Evolutionary conservation across 129 eudicot species (phyloP), one percentile per base, ranked within the genome.

Genomic region (Tagetes erecta): DNA sequence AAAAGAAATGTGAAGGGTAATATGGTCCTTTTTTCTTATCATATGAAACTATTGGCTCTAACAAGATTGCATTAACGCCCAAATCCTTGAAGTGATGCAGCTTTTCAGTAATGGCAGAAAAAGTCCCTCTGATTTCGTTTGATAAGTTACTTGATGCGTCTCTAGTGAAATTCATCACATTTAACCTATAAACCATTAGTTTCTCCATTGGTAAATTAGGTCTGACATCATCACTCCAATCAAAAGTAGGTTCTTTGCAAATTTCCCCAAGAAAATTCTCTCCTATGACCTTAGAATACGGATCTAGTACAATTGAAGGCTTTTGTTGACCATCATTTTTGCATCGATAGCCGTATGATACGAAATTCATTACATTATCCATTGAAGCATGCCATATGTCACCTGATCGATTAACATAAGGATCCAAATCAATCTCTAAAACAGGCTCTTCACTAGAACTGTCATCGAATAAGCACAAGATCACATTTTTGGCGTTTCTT

Each of bases 351-450:
- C 99, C 97, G 70, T 95, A 91, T 33, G 90, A 80, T 75, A 80
- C 85, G 53, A 83, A 86, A 37, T 85, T 83, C 63, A 77, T 55
- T 27, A 73, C 57, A 80, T 71, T 78, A 67, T 89, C 82, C 62
- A 95, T 7, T 38, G 85, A 82, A 13, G 82, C 96, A 87, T 95
- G 99, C 99, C 99, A 91, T 55, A 95, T 85, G 76, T 95, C 92
- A 82, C 99, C 97, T 3, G 96, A 77, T 68, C 94, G 94, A 51
- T 95, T 95, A 53, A 91, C 86, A 72, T 95, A 91, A 35, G 99
- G 92, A 87, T 95, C 99, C 27, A 95, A 84, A 75, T 95, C 95
- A 68, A 95, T 88, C 87, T 95, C 96, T 72, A 88, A 72, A 72
- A 86, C 80, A 36, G 99, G 99, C 49, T 85, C 64, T 31, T 79